Percentiles rank a stretch among this genome's conserved stretches.
Conservation (phyloP, 257 asterid genomes). For the Ligustrum vulgare region DNA sequence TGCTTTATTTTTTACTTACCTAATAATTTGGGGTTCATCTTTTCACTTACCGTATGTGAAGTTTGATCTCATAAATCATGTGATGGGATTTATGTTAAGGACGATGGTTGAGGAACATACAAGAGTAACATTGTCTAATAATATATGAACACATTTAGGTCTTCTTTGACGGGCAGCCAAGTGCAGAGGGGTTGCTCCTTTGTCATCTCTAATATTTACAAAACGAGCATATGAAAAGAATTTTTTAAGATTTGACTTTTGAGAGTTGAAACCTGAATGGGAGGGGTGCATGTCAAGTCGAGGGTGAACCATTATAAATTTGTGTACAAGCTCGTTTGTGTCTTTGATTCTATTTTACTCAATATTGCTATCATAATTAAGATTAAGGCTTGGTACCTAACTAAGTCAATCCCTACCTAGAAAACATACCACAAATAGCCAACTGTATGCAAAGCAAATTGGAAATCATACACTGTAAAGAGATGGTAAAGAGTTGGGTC, state of each 20-base stretch:
- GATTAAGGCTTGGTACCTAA: background rate
- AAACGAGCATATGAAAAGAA: slow-evolving; percentile 45
- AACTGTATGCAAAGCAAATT: too few species aligned
- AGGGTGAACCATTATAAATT: background rate
- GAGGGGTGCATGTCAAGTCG: background rate
- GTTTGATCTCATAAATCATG: background rate
- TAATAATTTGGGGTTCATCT: background rate
- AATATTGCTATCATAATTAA: background rate
- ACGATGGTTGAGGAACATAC: slow-evolving; percentile 76
- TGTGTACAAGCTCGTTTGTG: background rate
- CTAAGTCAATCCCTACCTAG: background rate
- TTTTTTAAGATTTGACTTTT: background rate
- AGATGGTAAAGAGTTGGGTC: too few species aligned
- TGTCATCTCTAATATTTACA: slow-evolving; percentile 88
- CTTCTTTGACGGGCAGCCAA: slow-evolving; percentile 85
- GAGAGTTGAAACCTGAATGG: background rate
- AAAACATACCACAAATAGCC: slow-evolving; percentile 76
- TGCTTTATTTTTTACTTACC: background rate
- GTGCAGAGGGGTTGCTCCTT: slow-evolving; percentile 96
- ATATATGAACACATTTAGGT: slow-evolving; percentile 67
- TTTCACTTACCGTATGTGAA: background rate
- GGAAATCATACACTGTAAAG: too few species aligned
- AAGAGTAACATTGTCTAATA: slow-evolving; percentile 80
- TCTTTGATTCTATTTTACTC: background rate
- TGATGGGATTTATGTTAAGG: background rate